Base-by-base conservation (phyloP, 495 filamentous ascomycete species). In the Corynascus novoguineensis region DNA sequence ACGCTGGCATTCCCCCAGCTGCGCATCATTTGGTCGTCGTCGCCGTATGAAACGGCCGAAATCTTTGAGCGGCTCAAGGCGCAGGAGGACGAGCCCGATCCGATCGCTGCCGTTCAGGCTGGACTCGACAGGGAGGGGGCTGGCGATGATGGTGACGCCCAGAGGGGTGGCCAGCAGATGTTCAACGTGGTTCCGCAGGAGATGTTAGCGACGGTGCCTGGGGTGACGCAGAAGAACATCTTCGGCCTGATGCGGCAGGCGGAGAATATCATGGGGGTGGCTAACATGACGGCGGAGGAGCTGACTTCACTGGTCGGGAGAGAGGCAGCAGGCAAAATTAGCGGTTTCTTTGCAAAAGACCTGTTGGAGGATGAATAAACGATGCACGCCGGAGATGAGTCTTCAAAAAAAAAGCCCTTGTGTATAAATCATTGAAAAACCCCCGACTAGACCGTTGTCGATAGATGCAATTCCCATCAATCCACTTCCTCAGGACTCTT, bases 51-150 rank as follows among this genome's bases (percentile, higher is more conserved):
- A 69, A 97, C 95, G 1, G 93, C 93, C 5, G 90, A 96, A 73
- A 97, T 98, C 59, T 97, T 97, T 69, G 85, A 89, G 35, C 87
- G 91, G 62, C 77, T 98, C 22, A 98, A 98, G 75, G 88, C 89
- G 62, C 83, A 87, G 55, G 84, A 88, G 59, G 76, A 85, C 4
- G 93, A 98, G 73, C 95, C 93, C 1, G 90, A 98, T 68, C 95
- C 95, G 14, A 79, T 96, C 22, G 83, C 81, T 4, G 93, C 95
- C 2, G 89, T 95, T 4, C 81, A 87, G 49, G 81, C 89, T 15
- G 93, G 93, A 0, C 73, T 97, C 2, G 88, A 90, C 53, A n/a
- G n/a, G n/a, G n/a, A n/a, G n/a, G n/a, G n/a, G n/a, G n/a, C n/a
- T n/a, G n/a, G n/a, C n/a, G n/a, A n/a, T n/a, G 73, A 79, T 6